phyloP scores from a whole-genome alignment of 208 protist species.

The Leishmania arabica region DNA sequence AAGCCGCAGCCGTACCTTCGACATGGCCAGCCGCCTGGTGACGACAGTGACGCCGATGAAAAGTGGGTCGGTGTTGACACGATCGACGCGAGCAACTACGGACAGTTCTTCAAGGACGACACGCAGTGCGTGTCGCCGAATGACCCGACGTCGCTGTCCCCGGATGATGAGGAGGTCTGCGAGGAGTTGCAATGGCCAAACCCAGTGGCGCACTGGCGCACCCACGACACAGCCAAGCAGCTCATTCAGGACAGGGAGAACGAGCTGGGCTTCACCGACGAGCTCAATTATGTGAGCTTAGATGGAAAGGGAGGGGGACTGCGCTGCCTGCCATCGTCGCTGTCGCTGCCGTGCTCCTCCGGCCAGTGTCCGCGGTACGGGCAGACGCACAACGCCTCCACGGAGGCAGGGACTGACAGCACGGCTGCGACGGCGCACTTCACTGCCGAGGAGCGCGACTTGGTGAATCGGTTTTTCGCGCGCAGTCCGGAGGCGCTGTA shows the following conservation, averaged over 20 bases:
- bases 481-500: conserved; percentile 39
- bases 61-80: conserved; percentile 22
- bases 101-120: conserved; percentile 33
- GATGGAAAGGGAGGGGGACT: conserved; percentile 2
- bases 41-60: background rate
- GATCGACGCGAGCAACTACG: conserved; percentile 40
- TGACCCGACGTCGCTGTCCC: conserved; percentile 10
- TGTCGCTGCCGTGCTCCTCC: background rate
- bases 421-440: conserved; percentile 6
- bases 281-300: background rate
- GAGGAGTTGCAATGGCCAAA: conserved; percentile 30
- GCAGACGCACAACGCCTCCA: background rate
- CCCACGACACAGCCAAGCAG: conserved; percentile 26
- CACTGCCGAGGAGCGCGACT: conserved; percentile 22
- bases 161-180: conserved; percentile 26
- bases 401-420: background rate
- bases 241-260: conserved; percentile 1
- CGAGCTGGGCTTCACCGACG: background rate
- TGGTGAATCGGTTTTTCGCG: conserved; percentile 31
- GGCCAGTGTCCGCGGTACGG: background rate
- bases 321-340: background rate
- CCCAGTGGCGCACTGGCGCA: conserved; percentile 32
- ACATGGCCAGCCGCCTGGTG: background rate
- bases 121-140: conserved; percentile 31
- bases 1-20: conserved; percentile 32